These are phyloP conservation scores for Exophiala alcalophila DNA, from an alignment of 2,329 filamentous ascomycete genomes.

Conservation along the genomic window DNA sequence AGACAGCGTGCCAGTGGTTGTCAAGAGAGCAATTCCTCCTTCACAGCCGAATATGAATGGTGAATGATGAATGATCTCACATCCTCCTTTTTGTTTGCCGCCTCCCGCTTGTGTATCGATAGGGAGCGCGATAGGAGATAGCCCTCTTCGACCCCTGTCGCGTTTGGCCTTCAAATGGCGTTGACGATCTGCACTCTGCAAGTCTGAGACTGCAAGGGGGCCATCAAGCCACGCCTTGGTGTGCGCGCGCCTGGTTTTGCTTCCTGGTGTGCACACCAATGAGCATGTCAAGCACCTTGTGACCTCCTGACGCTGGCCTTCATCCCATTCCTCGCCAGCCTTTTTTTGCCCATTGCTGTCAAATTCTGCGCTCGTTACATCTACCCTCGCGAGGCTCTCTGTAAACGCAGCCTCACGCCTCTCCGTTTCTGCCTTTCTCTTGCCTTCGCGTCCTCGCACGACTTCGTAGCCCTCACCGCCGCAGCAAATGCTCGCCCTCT, in stretches of 20 bases:
- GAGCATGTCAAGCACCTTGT: conserved; percentile 18
- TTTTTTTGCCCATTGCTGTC: no score
- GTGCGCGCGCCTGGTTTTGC: conserved; percentile 5
- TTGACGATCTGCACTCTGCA: conserved; percentile 1
- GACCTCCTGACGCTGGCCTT: conserved; percentile 25
- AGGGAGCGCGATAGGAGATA: conserved; percentile 19
- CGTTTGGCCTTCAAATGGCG: not conserved
- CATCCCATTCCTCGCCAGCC: no score
- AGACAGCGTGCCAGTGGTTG: no score
- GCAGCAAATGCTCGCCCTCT: conserved; percentile 25
- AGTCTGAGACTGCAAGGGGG: conserved; percentile 7
- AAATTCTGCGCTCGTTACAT: conserved; percentile 15
- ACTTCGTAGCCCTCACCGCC: no score
- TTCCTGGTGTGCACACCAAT: conserved; percentile 12
- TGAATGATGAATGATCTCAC: conserved; percentile 8
- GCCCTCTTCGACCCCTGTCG: conserved; percentile 2
- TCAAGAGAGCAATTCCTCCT: not conserved
- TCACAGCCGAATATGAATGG: no score
- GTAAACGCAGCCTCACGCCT: conserved; percentile 13
- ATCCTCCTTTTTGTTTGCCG: conserved; percentile 9
- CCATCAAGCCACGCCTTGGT: no score
- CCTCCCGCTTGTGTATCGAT: conserved; percentile 24
- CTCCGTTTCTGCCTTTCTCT: conserved; percentile 3
- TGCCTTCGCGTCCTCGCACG: conserved; percentile 5
- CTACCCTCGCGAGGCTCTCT: conserved; percentile 14